These are phyloP conservation scores for Piper betle DNA, from an alignment of 164 flowering plant species.

Conservation along the genomic window DNA sequence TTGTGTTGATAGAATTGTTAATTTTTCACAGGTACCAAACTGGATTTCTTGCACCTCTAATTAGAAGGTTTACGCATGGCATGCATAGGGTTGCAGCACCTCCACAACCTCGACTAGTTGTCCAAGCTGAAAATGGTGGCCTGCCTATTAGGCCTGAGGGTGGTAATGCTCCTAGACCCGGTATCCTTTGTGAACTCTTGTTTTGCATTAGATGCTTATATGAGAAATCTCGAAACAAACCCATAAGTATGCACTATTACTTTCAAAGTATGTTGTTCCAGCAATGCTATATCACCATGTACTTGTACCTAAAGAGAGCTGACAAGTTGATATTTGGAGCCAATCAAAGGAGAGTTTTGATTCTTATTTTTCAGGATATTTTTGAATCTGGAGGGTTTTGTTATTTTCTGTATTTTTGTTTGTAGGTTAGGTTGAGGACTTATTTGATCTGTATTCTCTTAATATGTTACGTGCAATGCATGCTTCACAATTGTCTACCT, in stretches of 20 bases:
- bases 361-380: too few species aligned
- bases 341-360: too few species aligned
- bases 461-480: too few species aligned
- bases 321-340: too few species aligned
- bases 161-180: slow-evolving; percentile 44
- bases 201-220: background rate
- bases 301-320: too few species aligned
- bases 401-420: too few species aligned
- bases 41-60: slow-evolving; percentile 81
- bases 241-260: background rate
- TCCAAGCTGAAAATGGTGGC: slow-evolving; percentile 35
- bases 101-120: slow-evolving; percentile 60
- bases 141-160: slow-evolving; percentile 39
- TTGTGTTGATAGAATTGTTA: background rate
- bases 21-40: slow-evolving; percentile 59
- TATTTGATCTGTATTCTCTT: too few species aligned
- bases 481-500: too few species aligned
- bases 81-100: slow-evolving; percentile 81
- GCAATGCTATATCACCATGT: too few species aligned
- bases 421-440: too few species aligned
- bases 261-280: background rate
- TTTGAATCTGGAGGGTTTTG: too few species aligned
- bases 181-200: slow-evolving; percentile 16
- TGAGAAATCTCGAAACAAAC: background rate
- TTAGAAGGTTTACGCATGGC: slow-evolving; percentile 83